Evolutionary conservation across 1,139 yeast species (phyloP), one percentile per base, ranked within the genome.

Genomic region (Kurtzmaniella quercitrusa): DNA sequence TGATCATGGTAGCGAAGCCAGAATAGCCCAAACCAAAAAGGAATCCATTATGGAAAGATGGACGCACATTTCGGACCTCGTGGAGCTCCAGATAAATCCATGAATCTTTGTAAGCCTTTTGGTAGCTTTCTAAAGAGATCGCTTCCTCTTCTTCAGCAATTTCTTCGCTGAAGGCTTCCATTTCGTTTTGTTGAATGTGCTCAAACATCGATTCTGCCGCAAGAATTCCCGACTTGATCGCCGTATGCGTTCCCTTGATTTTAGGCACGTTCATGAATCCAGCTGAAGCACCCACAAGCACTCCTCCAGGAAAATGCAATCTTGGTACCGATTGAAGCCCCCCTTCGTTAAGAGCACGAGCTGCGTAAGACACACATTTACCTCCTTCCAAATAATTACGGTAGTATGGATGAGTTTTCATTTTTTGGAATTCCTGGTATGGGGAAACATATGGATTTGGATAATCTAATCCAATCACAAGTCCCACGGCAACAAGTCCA

Each of bases 261-360:
- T 93, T 93, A 38, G 98, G 97, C 38, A 93, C 98, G 60, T 93
- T 93, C 76, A 93, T 78, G 61, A 93, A 91, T 1, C 98, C 98
- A 7, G 98, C 98, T 42, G 94, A 71, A 48, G 96, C 94, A 26
- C 98, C 98, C 35, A 93, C 93, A 21, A 93, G 68, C 5, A 89
- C 82, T 43, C 98, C 98, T 43, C 98, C 98, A 5, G 98, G 98
- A 76, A 93, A 93, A 49, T 82, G 71, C 47, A 93, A 74, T 58
- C 84, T 78, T 12, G 98, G 98, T 42, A 93, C 84, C 30, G 95
- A 82, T 67, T 93, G 98, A 52, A 74, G 74, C 0, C 98, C 98
- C 50, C 98, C 98, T 67, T 93, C 98, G 59, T 91, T 91, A 50
- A 93, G 75, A 0, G 98, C 96, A 54, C 98, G 77, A 3, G 98